phyloP scores from a whole-genome alignment of 192 early-diverging fungal genomes.

The Coemansia sp. region DNA sequence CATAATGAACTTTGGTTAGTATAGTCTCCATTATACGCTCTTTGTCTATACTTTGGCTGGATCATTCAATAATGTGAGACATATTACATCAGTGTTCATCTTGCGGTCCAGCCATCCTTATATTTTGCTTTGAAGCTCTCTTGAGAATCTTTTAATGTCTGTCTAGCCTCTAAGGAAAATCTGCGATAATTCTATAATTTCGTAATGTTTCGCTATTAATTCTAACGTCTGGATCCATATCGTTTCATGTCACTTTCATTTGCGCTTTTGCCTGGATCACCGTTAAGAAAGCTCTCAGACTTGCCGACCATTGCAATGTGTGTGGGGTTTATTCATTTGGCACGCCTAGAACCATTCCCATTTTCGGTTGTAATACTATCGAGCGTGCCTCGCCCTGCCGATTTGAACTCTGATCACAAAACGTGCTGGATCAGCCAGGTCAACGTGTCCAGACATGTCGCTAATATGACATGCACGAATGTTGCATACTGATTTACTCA shows the following conservation, averaged over 20 bases:
- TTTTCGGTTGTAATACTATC: background rate
- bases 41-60: background rate
- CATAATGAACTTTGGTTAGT: no score
- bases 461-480: no score
- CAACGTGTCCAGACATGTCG: background rate
- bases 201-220: background rate
- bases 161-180: background rate
- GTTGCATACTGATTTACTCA: no score
- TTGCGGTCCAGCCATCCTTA: background rate
- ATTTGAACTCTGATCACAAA: no score
- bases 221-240: background rate
- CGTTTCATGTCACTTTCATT: background rate
- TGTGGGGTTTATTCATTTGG: background rate
- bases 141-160: background rate
- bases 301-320: no score
- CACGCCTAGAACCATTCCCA: background rate
- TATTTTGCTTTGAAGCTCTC: background rate
- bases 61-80: background rate
- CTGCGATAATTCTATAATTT: background rate
- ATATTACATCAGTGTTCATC: background rate
- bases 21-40: no score
- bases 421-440: no score
- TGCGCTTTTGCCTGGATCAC: background rate
- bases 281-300: no score
- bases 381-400: no score